Base-by-base conservation (phyloP, 108 stramenopile species). In the Parietichytrium sp. region DNA sequence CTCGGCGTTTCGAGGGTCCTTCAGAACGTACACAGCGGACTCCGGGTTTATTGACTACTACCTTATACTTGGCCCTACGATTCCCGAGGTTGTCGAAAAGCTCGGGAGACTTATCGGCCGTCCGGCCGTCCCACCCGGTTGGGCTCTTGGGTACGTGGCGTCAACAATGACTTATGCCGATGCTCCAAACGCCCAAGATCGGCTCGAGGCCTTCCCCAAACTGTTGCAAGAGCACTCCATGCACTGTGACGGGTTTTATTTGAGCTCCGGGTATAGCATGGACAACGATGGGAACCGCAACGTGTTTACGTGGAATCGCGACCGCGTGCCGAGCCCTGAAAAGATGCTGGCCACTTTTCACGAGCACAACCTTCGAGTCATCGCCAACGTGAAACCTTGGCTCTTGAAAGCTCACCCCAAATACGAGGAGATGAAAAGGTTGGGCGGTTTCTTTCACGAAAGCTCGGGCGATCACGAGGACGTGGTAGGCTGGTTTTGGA, bases 311-410 rank as follows among this genome's bases (percentile, higher is more conserved):
- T 72, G 61, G 61, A 72, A 72, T 42, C 18, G 25, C n/a, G 42
- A 72, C 15, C 33, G 61, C 33, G 61, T 72, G 10, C 61, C 61
- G 8, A 42, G 45, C 33, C 61, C 61, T 25, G 61, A 72, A 2
- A 7, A 27, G n/a, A 72, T 72, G 61, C 61, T 72, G 10, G 61
- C 23, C 3, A 25, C 20, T 0, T 72, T 72, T 45, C 61, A 27
- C 20, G 20, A 10, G 8, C 61, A 45, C 33, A 72, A 72, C 33
- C 36, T 72, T 33, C 38, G 61, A 33, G 61, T 72, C 61, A 72
- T 72, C 20, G 61, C 61, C 29, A 72, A 72, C 42, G 61, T 72
- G 20, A 72, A 72, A 38, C 61, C 61, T n/a, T 72, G 61, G 61
- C 61, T 72, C 13, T 25, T 72, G n/a, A 23, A 72, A 42, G 61